A percentile compares a stretch with the other conserved stretches of the same genome.
Evolutionary conservation across 345 rosid species (phyloP).

Genomic region (Corymbia maculata): DNA sequence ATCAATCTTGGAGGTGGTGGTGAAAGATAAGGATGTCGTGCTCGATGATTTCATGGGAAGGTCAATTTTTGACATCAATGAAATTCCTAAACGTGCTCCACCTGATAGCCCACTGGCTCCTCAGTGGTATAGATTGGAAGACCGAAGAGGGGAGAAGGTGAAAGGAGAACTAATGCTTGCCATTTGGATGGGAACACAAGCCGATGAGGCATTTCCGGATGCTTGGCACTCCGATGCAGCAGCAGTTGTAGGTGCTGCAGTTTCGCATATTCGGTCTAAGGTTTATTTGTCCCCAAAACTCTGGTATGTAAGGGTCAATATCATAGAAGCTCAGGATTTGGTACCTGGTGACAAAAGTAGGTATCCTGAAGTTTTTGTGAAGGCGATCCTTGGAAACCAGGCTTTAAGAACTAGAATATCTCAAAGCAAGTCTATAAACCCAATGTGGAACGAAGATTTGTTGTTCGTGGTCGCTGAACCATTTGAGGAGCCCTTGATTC

Average conservation of each 20-base stretch:
- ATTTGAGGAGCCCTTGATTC: conserved; percentile 72
- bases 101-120: conserved; percentile 98
- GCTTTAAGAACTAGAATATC: conserved; percentile 53
- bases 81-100: conserved; percentile 77
- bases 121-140: conserved; percentile 91
- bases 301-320: conserved; percentile 93
- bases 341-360: conserved; percentile 59
- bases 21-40: conserved; percentile 78
- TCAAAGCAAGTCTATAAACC: conserved; percentile 62
- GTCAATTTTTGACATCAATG: conserved; percentile 65
- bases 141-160: conserved; percentile 55
- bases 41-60: conserved; percentile 80
- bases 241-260: conserved; percentile 48
- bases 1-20: conserved; percentile 62
- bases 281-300: conserved; percentile 90
- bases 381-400: conserved; percentile 63
- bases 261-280: conserved; percentile 68
- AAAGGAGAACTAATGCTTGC: conserved; percentile 93
- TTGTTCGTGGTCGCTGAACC: conserved; percentile 95
- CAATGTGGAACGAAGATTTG: conserved; percentile 95
- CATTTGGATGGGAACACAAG: conserved; percentile 99
- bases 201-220: conserved; percentile 91
- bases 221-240: conserved; percentile 99
- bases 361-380: conserved; percentile 81
- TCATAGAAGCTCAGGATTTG: conserved; percentile 96